Evolutionary conservation across 1,139 yeast species (phyloP).

Genomic region (Blastobotrys capitulatus): DNA sequence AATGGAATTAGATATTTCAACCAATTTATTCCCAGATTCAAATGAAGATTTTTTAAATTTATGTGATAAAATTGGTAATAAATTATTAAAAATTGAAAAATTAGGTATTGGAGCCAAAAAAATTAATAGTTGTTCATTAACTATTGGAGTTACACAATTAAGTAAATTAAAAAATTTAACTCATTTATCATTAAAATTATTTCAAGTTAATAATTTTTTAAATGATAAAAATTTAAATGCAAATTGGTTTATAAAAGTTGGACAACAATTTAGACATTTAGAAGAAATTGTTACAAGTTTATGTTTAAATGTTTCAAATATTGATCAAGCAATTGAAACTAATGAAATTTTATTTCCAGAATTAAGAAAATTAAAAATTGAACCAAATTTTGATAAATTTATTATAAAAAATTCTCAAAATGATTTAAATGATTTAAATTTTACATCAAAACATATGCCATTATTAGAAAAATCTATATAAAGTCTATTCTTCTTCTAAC

Average conservation of each 20-base stretch:
- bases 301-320: background rate
- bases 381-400: background rate
- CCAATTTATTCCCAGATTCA: background rate
- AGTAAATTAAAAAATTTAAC: background rate
- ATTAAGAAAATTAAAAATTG: background rate
- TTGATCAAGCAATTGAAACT: background rate
- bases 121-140: background rate
- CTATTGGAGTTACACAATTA: background rate
- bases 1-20: background rate
- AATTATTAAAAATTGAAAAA: background rate
- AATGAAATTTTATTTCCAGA: background rate
- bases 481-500: slow-evolving; percentile 1
- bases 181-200: background rate
- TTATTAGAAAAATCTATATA: background rate
- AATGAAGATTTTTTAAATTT: background rate
- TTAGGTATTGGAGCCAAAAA: background rate
- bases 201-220: too few relatives aligned
- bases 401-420: too few relatives aligned
- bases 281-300: background rate
- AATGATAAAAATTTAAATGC: background rate
- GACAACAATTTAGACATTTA: background rate
- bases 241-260: background rate
- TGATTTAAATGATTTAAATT: background rate
- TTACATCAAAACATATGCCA: background rate
- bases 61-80: background rate